Evolutionary conservation across 169 alveolate species (phyloP), one percentile per base, ranked within the genome.

Genomic region (Plasmodium relictum): DNA sequence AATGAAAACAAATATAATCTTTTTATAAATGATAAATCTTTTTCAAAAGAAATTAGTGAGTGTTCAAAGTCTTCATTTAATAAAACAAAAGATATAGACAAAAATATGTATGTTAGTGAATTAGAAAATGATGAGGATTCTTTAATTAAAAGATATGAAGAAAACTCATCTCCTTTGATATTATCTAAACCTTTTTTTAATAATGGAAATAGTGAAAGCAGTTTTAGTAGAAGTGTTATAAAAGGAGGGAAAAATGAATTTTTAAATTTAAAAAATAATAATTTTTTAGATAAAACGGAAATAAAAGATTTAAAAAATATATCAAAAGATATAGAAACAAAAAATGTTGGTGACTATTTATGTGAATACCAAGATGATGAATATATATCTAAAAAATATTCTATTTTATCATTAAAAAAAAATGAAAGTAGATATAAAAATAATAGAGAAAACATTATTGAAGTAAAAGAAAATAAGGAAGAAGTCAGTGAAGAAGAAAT

Each of bases 131-230:
- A 62, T 37, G 91, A 83, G 8, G 91, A 83, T 31, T 83, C 91
- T 7, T 58, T 83, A 61, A 72, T 83, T 66, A 83, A 83, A 62
- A 66, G 74, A 50, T 83, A 83, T 70, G 91, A 83, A 68, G 91
- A 83, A 73, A 44, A 58, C 56, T 68, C 91, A 9, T 69, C 91
- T 4, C 91, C 91, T 37, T 73, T 68, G n/a, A 83, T 83, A 68
- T 68, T 83, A 16, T 68, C 91, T 9, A 83, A 83, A 39, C 91
- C 91, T 0, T 26, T 52, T 37, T 83, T 83, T 70, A 45, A 83
- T 61, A 73, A 68, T 56, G 68, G 18, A 42, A 44, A 61, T 16
- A 83, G 91, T 69, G 91, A 83, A 69, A 83, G 83, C 41, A 78
- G 89, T 41, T 48, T 58, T 65, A 63, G 48, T 44, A 78, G 14